phyloP scores from a whole-genome alignment of 495 filamentous ascomycete genomes.

The Emericellopsis terricola region DNA sequence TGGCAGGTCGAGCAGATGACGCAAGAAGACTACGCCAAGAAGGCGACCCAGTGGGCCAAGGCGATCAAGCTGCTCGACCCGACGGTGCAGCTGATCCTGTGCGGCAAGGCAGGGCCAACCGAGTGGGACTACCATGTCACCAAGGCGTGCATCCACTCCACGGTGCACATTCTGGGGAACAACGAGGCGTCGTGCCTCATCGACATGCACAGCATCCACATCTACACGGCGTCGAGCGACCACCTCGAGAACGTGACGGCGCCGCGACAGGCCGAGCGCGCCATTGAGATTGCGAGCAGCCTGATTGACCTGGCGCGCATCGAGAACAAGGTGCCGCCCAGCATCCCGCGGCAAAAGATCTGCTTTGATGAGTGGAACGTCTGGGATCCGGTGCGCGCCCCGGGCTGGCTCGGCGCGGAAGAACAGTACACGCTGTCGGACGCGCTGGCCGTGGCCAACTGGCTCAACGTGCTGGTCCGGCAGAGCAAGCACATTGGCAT shows the following conservation, averaged over 20 bases:
- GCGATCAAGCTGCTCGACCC: constrained; percentile 62
- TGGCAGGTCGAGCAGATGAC: constrained; percentile 68
- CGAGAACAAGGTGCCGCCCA: constrained; percentile 39
- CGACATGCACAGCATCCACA: constrained; percentile 35
- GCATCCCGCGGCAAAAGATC: constrained; percentile 41
- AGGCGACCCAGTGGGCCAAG: constrained; percentile 66
- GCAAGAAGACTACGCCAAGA: constrained; percentile 56
- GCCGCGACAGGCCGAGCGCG: constrained; percentile 51
- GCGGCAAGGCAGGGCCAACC: constrained; percentile 47
- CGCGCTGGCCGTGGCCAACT: constrained; percentile 53
- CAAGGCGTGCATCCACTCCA: constrained; percentile 47
- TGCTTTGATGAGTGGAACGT: constrained; percentile 84
- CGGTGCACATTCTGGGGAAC: constrained; percentile 35
- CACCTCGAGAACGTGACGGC: constrained; percentile 44
- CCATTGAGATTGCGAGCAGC: constrained; percentile 47
- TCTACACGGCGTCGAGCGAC: constrained; percentile 43
- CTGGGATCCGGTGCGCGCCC: constrained; percentile 59
- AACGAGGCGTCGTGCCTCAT: background rate
- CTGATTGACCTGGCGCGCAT: constrained; percentile 61
- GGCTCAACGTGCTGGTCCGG: constrained; percentile 64
- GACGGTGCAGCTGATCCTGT: constrained; percentile 45
- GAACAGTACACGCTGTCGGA: constrained; percentile 56
- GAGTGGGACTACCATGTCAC: constrained; percentile 59
- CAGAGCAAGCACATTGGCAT: constrained; percentile 56
- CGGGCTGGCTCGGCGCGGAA: constrained; percentile 48